Evolutionary conservation across 2,329 filamentous ascomycete species (phyloP), one percentile per base, ranked within the genome.

Genomic region (Aspergillus hiratsukae): DNA sequence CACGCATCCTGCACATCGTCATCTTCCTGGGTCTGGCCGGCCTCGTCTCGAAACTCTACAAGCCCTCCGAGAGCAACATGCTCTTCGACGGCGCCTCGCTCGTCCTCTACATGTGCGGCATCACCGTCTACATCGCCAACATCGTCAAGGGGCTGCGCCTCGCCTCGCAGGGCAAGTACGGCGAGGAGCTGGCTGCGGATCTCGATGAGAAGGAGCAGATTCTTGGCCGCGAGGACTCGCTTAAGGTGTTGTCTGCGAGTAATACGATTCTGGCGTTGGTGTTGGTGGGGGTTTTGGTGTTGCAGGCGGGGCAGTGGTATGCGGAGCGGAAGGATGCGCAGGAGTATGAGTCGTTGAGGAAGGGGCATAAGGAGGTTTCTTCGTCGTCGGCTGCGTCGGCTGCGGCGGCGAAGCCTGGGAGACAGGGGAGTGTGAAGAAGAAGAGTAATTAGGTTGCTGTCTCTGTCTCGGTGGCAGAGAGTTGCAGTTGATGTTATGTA

Each of bases 241-340:
- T 99, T 66, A 89, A 90, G 78, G 93, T 99, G 17, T 80, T 97
- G 67, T 86, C 91, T 31, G 94, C 94, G 7, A 96, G 91, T 74
- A 96, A 99, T 76, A 97, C 94, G 3, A 99, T 99, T 71, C 77
- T 97, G 56, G 94, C 93, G 37, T 82, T 99, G 48, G 91, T 99
- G 29, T 77, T 99, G 53, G 87, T 97, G 3, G 94, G 94, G 4
- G 90, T 99, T 9, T 73, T 99, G 62, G 90, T 97, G 35, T 77
- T 99, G 69, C 94, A 99, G 83, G 91, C 91, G 21, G 94, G 94
- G 10, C 91, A 97, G 82, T 97, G 93, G 94, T 99, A 99, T 78
- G 94, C 94, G 27, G 92, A 97, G 82, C 83, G 90, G 71, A 95
- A 95, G 78, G 92, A 97, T 75, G 82, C 82, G 68, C 88, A 92